Conservation (phyloP, 202 grass and related monocot species). For the Brachypodium distachyon region DNA sequence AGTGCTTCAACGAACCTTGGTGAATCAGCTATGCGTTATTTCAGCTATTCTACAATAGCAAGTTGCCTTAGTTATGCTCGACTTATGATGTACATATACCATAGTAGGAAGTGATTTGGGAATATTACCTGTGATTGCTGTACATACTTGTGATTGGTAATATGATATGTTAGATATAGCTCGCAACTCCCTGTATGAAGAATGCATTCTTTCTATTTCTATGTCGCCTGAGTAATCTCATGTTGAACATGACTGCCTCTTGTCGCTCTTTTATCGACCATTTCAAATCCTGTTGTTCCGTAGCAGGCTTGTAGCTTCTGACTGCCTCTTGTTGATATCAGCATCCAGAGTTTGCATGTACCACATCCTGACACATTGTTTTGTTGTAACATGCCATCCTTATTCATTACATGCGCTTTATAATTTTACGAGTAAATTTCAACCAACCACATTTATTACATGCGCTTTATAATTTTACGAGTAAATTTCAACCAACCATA, state of each 20-base stretch:
- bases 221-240: not conserved
- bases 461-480: too few species aligned
- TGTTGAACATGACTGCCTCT: too few species aligned
- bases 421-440: too few species aligned
- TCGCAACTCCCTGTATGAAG: slow-evolving; percentile 5
- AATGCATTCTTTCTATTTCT: not conserved
- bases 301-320: not conserved
- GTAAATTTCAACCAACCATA: too few species aligned
- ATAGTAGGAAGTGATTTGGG: slow-evolving; percentile 22
- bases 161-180: slow-evolving; percentile 12
- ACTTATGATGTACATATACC: slow-evolving; percentile 34
- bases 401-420: too few species aligned
- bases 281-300: not conserved
- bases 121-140: not conserved
- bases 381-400: not conserved
- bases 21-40: slow-evolving; percentile 9
- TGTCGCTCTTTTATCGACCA: not conserved
- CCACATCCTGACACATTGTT: not conserved
- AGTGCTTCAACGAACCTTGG: slow-evolving; percentile 40
- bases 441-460: too few species aligned
- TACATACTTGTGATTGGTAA: slow-evolving; percentile 21
- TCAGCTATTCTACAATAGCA: slow-evolving; percentile 6
- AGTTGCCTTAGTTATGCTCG: slow-evolving; percentile 4
- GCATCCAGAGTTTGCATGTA: not conserved
- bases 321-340: not conserved